phyloP scores from a whole-genome alignment of 305 asterid genomes.

The Galium porrigens region DNA sequence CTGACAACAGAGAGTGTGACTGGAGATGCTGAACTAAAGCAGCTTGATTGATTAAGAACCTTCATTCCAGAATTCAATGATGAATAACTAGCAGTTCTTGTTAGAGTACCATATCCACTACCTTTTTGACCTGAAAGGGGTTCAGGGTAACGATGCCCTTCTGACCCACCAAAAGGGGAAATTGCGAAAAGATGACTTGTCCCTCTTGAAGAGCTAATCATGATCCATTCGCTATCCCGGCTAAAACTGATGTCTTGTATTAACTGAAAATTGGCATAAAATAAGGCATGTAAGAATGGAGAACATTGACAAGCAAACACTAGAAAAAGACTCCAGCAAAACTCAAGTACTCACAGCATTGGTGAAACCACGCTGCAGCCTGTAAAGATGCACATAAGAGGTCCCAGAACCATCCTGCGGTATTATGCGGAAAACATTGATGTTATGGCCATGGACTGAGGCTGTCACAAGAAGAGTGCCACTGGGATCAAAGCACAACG shows the following conservation, averaged over 20 bases:
- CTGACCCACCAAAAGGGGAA: constrained; percentile 57
- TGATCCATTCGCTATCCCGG: constrained; percentile 64
- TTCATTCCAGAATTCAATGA: constrained; percentile 32
- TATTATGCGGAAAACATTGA: constrained; percentile 65
- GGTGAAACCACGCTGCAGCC: constrained; percentile 83
- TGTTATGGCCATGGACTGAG: constrained; percentile 83
- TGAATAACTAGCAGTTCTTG: constrained; percentile 27
- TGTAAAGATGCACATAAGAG: constrained; percentile 60
- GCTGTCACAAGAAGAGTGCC: constrained; percentile 77
- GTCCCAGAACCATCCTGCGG: constrained; percentile 43
- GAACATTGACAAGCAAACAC: background rate
- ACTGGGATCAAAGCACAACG: constrained; percentile 83
- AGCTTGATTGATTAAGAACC: constrained; percentile 21
- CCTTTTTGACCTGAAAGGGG: constrained; percentile 28
- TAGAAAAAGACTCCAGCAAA: constrained; percentile 5
- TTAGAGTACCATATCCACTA: constrained; percentile 27
- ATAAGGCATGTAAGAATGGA: background rate
- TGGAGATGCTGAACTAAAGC: constrained; percentile 11
- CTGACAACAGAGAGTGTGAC: constrained; percentile 22
- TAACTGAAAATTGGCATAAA: constrained; percentile 37
- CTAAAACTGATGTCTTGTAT: constrained; percentile 92
- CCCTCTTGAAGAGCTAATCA: constrained; percentile 76
- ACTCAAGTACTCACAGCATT: constrained; percentile 50
- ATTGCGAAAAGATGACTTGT: constrained; percentile 78
- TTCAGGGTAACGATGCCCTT: constrained; percentile 31